A percentile compares a stretch with the other conserved stretches of the same genome.
phyloP scores from a whole-genome alignment of 345 rosid species.

The Salix suchowensis region DNA sequence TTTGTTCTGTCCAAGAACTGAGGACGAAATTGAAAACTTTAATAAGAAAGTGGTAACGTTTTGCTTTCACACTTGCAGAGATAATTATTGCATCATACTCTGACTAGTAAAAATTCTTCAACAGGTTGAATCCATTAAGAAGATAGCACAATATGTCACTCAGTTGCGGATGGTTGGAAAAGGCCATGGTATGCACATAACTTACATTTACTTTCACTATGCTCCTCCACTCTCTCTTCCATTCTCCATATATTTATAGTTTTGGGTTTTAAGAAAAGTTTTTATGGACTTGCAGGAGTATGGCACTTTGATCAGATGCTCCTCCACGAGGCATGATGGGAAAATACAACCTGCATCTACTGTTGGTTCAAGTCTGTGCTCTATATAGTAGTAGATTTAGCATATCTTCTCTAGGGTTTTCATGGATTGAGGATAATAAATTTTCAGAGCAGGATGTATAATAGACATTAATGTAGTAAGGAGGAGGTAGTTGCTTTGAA shows the following conservation, averaged over 20 bases:
- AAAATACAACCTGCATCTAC: background rate
- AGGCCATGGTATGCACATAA: constrained; percentile 65
- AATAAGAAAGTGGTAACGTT: background rate
- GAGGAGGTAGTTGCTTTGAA: background rate
- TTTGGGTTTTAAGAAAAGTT: background rate
- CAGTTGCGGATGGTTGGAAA: constrained; percentile 83
- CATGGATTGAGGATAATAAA: no score
- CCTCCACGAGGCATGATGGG: constrained; percentile 37
- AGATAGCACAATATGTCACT: constrained; percentile 8
- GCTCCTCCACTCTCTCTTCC: background rate
- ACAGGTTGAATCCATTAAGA: no score
- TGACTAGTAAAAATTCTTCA: no score
- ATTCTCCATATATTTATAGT: background rate
- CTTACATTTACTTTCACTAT: background rate
- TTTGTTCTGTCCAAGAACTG: background rate
- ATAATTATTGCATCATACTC: background rate
- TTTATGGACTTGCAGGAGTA: constrained; percentile 47
- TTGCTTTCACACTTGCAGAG: background rate
- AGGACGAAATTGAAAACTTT: background rate
- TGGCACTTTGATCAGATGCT: constrained; percentile 96
- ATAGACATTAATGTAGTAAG: no score
- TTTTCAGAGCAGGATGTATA: background rate
- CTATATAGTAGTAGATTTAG: background rate
- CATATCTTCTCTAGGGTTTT: background rate
- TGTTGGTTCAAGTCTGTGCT: background rate